Evolutionary conservation across 148 eudicot species (phyloP).

Genomic region (Silene uniflora): DNA sequence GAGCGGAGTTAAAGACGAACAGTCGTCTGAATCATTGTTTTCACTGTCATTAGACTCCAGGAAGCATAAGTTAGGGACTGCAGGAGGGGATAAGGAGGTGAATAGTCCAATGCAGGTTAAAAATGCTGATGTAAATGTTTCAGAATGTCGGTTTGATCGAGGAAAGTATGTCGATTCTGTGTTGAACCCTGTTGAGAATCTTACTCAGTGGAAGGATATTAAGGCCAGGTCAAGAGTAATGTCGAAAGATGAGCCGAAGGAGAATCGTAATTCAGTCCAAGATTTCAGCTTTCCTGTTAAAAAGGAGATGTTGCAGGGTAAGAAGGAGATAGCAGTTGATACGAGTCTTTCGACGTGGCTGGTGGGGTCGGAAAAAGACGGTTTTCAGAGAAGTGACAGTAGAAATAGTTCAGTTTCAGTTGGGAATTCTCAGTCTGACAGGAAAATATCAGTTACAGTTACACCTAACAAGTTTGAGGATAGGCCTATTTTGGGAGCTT

Average conservation of each 20-base stretch:
- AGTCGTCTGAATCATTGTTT: constrained; percentile 55
- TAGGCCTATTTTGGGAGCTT: constrained; percentile 53
- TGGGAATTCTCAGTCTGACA: constrained; percentile 34
- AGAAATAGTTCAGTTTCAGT: constrained; percentile 38
- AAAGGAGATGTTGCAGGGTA: constrained; percentile 5
- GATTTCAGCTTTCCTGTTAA: constrained; percentile 14
- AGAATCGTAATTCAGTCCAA: constrained; percentile 33
- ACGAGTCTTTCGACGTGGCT: constrained; percentile 76
- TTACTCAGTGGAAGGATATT: constrained; percentile 42
- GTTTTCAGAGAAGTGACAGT: constrained; percentile 25
- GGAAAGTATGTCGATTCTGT: constrained; percentile 28
- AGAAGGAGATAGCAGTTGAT: constrained; percentile 38
- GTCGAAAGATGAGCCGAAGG: constrained; percentile 23
- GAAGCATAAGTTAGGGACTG: constrained; percentile 29
- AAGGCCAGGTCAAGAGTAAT: constrained; percentile 32
- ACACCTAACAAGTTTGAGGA: constrained; percentile 44
- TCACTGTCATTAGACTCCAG: constrained; percentile 58
- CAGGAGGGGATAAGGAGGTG: constrained; percentile 45
- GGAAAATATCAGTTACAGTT: constrained; percentile 2
- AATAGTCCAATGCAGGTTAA: constrained; percentile 39
- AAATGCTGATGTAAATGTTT: not conserved
- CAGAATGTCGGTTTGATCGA: not conserved
- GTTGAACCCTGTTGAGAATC: constrained; percentile 54
- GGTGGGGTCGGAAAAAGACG: constrained; percentile 30
- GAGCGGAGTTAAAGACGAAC: constrained; percentile 20